Conservation (phyloP, 441 rosid species). For the Isatis lusitanica region DNA sequence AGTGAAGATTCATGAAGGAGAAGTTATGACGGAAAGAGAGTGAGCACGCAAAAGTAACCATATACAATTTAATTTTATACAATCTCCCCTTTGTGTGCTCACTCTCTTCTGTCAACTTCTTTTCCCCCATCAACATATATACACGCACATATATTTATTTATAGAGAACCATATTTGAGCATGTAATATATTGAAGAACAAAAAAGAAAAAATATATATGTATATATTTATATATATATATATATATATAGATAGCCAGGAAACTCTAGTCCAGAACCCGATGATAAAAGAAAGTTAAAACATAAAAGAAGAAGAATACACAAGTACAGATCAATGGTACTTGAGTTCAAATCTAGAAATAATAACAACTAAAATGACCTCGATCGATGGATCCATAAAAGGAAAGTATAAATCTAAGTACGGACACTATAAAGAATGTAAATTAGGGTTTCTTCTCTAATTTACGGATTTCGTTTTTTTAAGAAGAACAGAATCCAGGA, state of each 20-base stretch:
- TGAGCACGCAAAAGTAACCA: conserved; percentile 97
- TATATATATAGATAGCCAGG: neutral
- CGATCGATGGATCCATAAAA: conserved; percentile 27
- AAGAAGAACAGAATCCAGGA: neutral
- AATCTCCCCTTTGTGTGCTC: conserved; percentile 89
- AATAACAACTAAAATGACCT: conserved; percentile 17
- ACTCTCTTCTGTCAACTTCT: conserved; percentile 99
- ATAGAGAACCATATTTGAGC: neutral
- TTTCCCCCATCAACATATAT: conserved; percentile 31
- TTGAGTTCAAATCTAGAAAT: conserved; percentile 30
- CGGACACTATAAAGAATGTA: neutral
- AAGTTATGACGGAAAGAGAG: conserved; percentile 74
- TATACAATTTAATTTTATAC: conserved; percentile 43
- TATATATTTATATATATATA: too few relatives aligned
- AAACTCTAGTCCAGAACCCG: conserved; percentile 12
- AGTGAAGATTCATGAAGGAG: conserved; percentile 28
- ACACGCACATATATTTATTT: neutral
- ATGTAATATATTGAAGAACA: neutral
- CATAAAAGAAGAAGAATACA: neutral
- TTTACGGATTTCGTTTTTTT: neutral
- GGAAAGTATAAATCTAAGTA: conserved; percentile 31
- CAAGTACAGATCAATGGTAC: conserved; percentile 40
- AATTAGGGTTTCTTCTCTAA: conserved; percentile 33
- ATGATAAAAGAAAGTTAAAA: conserved; percentile 18
- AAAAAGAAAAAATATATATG: neutral